phyloP scores from a whole-genome alignment of 371 early-diverging fungal species.

The Nematocida displodere region DNA sequence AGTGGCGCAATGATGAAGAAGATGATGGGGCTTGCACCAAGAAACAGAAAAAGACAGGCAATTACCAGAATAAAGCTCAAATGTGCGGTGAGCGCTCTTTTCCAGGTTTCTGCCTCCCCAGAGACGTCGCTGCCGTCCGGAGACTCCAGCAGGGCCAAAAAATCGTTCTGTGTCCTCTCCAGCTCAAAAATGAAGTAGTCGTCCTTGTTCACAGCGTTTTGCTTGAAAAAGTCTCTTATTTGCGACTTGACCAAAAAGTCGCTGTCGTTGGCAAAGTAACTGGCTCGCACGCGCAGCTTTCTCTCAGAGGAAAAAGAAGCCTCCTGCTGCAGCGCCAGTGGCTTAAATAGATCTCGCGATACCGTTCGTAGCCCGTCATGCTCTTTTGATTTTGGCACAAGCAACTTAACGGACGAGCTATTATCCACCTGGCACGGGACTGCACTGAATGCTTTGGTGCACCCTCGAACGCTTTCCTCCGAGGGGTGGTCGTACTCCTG shows the following conservation, averaged over 20 bases:
- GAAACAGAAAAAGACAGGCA: constrained; percentile 59
- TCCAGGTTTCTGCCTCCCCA: constrained; percentile 63
- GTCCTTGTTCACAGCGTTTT: constrained; percentile 69
- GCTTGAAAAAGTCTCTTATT: constrained; percentile 70
- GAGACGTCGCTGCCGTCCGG: constrained; percentile 55
- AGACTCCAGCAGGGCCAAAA: constrained; percentile 65
- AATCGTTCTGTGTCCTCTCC: constrained; percentile 66
- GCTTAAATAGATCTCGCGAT: constrained; percentile 54
- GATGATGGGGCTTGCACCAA: constrained; percentile 62
- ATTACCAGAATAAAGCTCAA: constrained; percentile 62
- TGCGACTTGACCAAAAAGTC: constrained; percentile 71
- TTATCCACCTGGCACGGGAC: not conserved
- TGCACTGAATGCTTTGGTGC: constrained; percentile 42
- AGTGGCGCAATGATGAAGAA: constrained; percentile 62
- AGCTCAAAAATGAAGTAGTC: constrained; percentile 71
- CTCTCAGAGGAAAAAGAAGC: not conserved
- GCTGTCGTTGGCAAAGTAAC: constrained; percentile 71
- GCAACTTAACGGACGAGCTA: not conserved
- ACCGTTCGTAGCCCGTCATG: constrained; percentile 12
- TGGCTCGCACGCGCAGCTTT: constrained; percentile 52
- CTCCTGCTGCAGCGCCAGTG: not conserved
- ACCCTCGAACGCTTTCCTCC: constrained; percentile 26
- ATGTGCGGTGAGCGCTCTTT: constrained; percentile 65
- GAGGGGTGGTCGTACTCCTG: constrained; percentile 62
- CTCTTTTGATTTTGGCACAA: constrained; percentile 1